Base-by-base conservation (phyloP, 164 flowering plant genomes). In the Magnolia kwangsiensis region DNA sequence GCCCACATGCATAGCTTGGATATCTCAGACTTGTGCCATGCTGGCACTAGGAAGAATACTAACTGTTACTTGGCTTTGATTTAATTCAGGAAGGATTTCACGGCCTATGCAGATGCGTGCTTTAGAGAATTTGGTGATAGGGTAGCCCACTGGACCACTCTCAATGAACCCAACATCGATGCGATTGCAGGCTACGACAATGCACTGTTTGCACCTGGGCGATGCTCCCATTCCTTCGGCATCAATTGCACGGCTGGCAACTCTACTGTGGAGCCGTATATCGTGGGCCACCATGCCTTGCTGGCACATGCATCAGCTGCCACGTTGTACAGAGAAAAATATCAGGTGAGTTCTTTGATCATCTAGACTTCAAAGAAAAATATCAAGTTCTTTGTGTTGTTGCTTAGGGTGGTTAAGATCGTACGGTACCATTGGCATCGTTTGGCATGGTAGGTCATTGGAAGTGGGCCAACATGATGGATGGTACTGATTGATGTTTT, bases 101-200 rank as follows among this genome's bases (percentile, higher is more conserved):
- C 29, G 10, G 87, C 86, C 16, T 89, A 71, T 71, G 90, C 86
- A 0, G 88, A 87, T n/a, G 72, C 87, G 0, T 89, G 92, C 70
- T 88, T 83, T 69, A 76, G 59, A 64, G 80, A 74, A 69, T 86
- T 87, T 80, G 90, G 89, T 0, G 85, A 88, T 37, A 58, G 88
- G 37, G 89, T 89, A 55, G 85, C 86, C 83, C 71, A 87, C 20
- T 89, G 93, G 93, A 79, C 82, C 14, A 90, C 91, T 1, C 2
- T 88, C 4, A 90, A 90, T 63, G 88, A 90, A 66, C 90, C 93
- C 50, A 61, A 8, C 16, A 66, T 20, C 11, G 79, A 23, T 59
- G 67, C 51, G 29, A 1, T 0, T 1, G 72, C 8, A 5, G 88
- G 83, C 2, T 87, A 86, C 49, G 80, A 72, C 7, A 0, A 0